Evolutionary conservation across 176 grass and related monocot species (phyloP), one percentile per base, ranked within the genome.

Genomic region (Oryza officinalis): DNA sequence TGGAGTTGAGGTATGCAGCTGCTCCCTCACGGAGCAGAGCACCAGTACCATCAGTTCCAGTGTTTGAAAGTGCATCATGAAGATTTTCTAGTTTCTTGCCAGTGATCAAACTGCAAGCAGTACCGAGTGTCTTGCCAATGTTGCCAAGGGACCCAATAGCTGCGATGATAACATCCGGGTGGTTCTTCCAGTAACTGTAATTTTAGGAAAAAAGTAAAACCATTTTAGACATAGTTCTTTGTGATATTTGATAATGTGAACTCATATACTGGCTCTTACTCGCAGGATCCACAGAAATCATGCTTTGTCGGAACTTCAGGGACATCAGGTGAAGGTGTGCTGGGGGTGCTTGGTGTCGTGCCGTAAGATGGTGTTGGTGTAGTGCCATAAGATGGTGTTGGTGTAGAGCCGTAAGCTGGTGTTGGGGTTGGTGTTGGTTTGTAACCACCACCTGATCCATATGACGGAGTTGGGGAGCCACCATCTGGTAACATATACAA

Each of bases 1-100:
- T 79, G 64, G 96, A 95, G 76, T 98, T 95, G 80, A 98, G 96
- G 61, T 82, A 93, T 27, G 96, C 82, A 27, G 92, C 92, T 13
- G 91, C 90, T 28, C 92, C 92, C 71, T 98, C 92, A 0, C 93
- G 89, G 35, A 95, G 85, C 30, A 95, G 89, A 22, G 84, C 87
- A 20, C 91, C 85, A 9, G 86, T 69, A 23, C 91, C 91, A 71
- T 95, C 92, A 18, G 72, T 76, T 52, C 79, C 81, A 18, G 87
- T 70, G 79, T 90, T 95, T 69, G 91, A 68, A 72, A 98, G 69
- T 37, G 92, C 91, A 28, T 98, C 95, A 15, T 87, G 86, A 30
- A 95, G 59, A 78, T 66, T 93, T 50, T 82, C 78, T n/a, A 87
- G 69, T 67, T 89, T 89, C 31, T 82, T 89, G 65, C 90, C 92